Evolutionary conservation across 2,329 filamentous ascomycete genomes (phyloP).

Genomic region (Alternaria arbusti): DNA sequence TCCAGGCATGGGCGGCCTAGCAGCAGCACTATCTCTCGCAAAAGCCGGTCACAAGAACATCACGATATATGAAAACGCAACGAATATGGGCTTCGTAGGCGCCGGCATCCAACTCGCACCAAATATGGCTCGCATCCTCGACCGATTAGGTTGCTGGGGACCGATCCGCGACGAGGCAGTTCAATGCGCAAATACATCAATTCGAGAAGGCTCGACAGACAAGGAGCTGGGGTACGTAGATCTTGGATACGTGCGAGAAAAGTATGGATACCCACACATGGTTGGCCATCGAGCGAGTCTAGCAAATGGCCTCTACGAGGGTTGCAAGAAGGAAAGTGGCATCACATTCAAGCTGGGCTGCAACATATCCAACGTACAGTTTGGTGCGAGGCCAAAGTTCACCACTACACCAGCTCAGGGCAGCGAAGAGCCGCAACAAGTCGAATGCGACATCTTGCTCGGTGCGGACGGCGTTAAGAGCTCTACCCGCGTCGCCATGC

Average conservation of each 20-base stretch:
- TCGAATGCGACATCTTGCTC: slow-evolving; percentile 57
- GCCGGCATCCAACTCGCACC: slow-evolving; percentile 85
- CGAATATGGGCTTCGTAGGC: slow-evolving; percentile 78
- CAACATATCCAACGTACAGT: slow-evolving; percentile 61
- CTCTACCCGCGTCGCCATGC: slow-evolving; percentile 57
- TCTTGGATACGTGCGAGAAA: slow-evolving; percentile 69
- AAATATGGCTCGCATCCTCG: slow-evolving; percentile 79
- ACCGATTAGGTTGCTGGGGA: slow-evolving; percentile 74
- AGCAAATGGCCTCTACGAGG: slow-evolving; percentile 71
- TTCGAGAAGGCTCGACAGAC: slow-evolving; percentile 73
- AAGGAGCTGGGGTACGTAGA: slow-evolving; percentile 73
- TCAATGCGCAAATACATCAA: slow-evolving; percentile 73
- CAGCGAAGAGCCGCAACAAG: slow-evolving; percentile 58
- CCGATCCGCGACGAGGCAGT: slow-evolving; percentile 74
- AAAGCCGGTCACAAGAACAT: slow-evolving; percentile 78
- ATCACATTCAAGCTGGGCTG: slow-evolving; percentile 74
- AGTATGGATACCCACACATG: slow-evolving; percentile 79
- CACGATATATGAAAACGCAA: slow-evolving; percentile 75
- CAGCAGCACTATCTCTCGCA: slow-evolving; percentile 73
- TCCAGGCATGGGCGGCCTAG: slow-evolving; percentile 80
- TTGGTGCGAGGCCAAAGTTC: slow-evolving; percentile 65
- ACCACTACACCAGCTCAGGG: slow-evolving; percentile 62
- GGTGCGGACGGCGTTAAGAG: slow-evolving; percentile 59
- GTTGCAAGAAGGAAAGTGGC: slow-evolving; percentile 65
- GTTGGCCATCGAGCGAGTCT: slow-evolving; percentile 78